Percentiles rank a stretch among this genome's conserved stretches.
phyloP scores from a whole-genome alignment of 202 grass and related monocot genomes.

The Brachypodium distachyon region DNA sequence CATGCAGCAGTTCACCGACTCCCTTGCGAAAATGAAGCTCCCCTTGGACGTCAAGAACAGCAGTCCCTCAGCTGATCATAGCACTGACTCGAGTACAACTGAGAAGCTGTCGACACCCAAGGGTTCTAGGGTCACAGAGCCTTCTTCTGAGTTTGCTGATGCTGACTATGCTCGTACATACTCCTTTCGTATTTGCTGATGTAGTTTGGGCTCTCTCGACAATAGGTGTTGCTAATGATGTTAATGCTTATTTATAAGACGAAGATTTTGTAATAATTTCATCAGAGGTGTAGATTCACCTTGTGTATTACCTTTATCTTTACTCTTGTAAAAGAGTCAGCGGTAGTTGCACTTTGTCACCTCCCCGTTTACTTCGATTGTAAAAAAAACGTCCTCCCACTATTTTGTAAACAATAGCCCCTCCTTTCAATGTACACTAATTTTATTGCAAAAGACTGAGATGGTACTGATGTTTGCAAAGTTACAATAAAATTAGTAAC shows the following conservation, averaged over 20 bases:
- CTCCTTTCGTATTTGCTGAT: neutral
- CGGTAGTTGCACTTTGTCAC: too few species aligned
- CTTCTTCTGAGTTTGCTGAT: slow-evolving; percentile 54
- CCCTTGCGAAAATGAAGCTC: slow-evolving; percentile 92
- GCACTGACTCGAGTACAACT: slow-evolving; percentile 9
- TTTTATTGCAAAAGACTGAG: too few species aligned
- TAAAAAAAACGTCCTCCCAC: too few species aligned
- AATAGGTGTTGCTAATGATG: neutral
- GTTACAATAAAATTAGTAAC: too few species aligned
- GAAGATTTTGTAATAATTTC: slow-evolving; percentile 7
- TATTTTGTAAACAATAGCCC: too few species aligned
- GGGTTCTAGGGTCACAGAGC: slow-evolving; percentile 60
- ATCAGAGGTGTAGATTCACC: neutral
- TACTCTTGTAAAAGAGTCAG: too few species aligned
- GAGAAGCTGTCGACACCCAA: slow-evolving; percentile 42
- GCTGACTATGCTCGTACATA: neutral
- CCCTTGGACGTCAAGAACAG: slow-evolving; percentile 44
- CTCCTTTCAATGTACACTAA: too few species aligned
- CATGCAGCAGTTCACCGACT: slow-evolving; percentile 93
- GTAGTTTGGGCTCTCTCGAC: neutral
- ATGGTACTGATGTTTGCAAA: too few species aligned
- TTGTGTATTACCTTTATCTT: neutral
- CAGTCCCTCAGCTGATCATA: slow-evolving; percentile 42
- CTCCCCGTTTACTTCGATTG: too few species aligned
- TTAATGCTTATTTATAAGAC: neutral